Evolutionary conservation across 768 basidiomycete genomes (phyloP).

Genomic region (Strobilomyces dryophilus): DNA sequence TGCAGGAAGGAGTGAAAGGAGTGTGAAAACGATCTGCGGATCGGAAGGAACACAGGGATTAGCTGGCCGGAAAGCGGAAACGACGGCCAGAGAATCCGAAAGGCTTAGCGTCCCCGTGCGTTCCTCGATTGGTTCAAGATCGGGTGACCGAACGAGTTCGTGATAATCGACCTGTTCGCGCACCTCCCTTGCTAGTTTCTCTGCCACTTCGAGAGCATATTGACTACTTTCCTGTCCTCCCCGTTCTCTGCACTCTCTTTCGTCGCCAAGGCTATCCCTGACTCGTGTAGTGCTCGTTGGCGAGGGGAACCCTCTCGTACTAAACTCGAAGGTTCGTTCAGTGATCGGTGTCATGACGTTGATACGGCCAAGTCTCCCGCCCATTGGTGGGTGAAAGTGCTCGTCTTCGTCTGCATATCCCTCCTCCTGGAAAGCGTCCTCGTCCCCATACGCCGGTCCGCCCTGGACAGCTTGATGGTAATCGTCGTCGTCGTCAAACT

Average conservation of each 20-base stretch:
- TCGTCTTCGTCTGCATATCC: conserved; percentile 29
- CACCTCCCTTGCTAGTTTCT: conserved; percentile 51
- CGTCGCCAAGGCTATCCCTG: conserved; percentile 31
- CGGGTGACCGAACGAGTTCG: conserved; percentile 1
- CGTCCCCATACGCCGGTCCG: conserved; percentile 17
- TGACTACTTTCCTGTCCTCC: conserved; percentile 31
- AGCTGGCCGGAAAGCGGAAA: conserved; percentile 63
- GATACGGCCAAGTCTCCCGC: conserved; percentile 76
- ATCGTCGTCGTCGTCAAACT: conserved; percentile 30
- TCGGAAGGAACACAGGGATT: conserved; percentile 92
- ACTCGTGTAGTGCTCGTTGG: conserved; percentile 45
- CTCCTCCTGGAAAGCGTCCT: conserved; percentile 28
- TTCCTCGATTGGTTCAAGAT: conserved; percentile 44
- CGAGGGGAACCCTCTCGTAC: conserved; percentile 44
- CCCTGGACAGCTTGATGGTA: conserved; percentile 11
- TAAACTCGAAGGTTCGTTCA: conserved; percentile 88
- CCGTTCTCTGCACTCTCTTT: conserved; percentile 15
- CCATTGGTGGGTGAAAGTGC: conserved; percentile 45
- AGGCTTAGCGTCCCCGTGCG: conserved; percentile 62
- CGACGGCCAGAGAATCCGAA: conserved; percentile 56
- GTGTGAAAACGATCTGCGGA: conserved; percentile 51
- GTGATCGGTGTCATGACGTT: conserved; percentile 98
- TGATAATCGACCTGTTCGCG: conserved; percentile 19
- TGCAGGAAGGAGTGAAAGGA: conserved; percentile 60
- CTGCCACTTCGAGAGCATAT: conserved; percentile 52